Base-by-base conservation (phyloP, 768 basidiomycete genomes). In the Tylopilus sp. region DNA sequence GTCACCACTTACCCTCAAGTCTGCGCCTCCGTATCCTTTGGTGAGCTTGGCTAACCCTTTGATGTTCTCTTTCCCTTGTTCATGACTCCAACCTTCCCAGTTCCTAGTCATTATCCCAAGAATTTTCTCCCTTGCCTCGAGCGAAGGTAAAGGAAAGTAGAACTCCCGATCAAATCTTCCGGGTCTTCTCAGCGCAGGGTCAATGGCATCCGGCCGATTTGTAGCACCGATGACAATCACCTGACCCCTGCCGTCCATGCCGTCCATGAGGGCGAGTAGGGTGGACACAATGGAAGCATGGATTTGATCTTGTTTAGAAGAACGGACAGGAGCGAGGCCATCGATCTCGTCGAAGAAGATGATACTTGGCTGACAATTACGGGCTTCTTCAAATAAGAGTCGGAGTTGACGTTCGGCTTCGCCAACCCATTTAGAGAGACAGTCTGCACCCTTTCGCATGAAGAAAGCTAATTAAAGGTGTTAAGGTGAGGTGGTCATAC, bases 271-370 rank as follows among this genome's bases (percentile, higher is more conserved):
- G 3, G 97, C 96, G 3, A 99, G 78, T 10, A 98, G 78, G 0
- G 97, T 98, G 46, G 90, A 92, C 8, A 99, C 97, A 58, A 99
- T 94, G 26, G 91, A 94, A 1, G 97, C 97, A 66, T 98, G 97
- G 50, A 98, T 98, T 71, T 99, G 96, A 67, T 98, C 97, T 63
- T 98, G 97, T 65, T 98, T 98, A 17, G 92, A 90, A n/a, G 93
- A 96, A 42, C 97, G 87, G 3, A 98, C 96, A 2, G 97, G 97
- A 13, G 97, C 97, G 19, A 99, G 83, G 58, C 96, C 97, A 65
- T 99, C 97, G 60, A 99, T 98, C 73, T 99, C 97, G 66, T 99
- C 97, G 68, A 99, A 98, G 76, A 99, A 99, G 65, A 99, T 98
- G 71, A 98, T 98, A 58, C 87, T 89, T 0, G 97, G 96, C 63